phyloP scores from a whole-genome alignment of 331 rosid species.

The Quercus phellos region DNA sequence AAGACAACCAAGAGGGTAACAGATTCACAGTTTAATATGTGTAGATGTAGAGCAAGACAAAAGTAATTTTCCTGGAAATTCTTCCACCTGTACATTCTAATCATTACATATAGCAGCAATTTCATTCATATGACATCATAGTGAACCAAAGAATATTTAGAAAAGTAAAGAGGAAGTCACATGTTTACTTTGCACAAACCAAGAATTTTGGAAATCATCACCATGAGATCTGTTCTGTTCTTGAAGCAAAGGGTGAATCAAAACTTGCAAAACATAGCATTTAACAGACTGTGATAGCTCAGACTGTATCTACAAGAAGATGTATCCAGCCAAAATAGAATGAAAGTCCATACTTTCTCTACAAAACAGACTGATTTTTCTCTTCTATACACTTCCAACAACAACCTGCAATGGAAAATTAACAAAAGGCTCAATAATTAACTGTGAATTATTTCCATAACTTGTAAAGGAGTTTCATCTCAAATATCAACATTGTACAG shows the following conservation, averaged over 20 bases:
- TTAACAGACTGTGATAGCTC: not conserved
- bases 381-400: slow-evolving; percentile 11
- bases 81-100: not conserved
- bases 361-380: not conserved
- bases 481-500: not conserved
- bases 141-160: not conserved
- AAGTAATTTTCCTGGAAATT: not conserved
- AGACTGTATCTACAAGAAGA: not conserved
- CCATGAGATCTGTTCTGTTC: not conserved
- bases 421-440: not conserved
- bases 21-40: not conserved
- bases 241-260: not conserved
- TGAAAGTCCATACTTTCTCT: slow-evolving; percentile 7
- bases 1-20: not conserved
- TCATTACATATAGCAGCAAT: not conserved
- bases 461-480: not conserved
- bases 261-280: not conserved
- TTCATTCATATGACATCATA: not conserved
- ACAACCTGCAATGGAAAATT: slow-evolving; percentile 19
- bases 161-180: not conserved
- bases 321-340: slow-evolving; percentile 5
- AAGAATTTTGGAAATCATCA: not conserved
- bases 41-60: not conserved
- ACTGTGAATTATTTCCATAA: not conserved
- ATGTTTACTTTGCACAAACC: not conserved